A percentile compares a stretch with the other conserved stretches of the same genome.
These are phyloP conservation scores for Russula sp. DNA, from an alignment of 768 basidiomycete genomes.

Conservation along the genomic window DNA sequence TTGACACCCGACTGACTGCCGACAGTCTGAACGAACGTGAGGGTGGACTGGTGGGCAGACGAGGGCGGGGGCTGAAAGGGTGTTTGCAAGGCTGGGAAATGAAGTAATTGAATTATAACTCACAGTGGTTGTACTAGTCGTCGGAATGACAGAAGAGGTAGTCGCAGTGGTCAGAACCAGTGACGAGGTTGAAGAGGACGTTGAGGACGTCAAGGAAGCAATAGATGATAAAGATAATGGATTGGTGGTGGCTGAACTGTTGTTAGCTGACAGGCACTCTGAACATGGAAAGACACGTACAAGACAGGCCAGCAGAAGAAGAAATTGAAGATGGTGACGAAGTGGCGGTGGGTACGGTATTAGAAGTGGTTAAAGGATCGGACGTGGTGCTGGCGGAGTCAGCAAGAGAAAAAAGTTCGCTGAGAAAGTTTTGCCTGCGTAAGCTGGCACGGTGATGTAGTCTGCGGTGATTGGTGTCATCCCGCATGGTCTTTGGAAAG, in stretches of 20 bases:
- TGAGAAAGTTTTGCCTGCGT: too few species aligned
- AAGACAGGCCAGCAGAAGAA: background rate
- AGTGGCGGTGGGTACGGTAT: background rate
- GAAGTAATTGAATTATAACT: background rate
- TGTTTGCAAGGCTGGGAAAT: background rate
- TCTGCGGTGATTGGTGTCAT: background rate
- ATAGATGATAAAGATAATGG: background rate
- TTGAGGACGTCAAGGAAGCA: background rate
- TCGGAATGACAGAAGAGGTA: background rate
- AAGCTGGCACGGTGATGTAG: background rate
- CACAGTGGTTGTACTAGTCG: background rate
- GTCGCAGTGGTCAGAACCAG: background rate
- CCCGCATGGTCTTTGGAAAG: background rate
- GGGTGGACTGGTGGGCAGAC: background rate
- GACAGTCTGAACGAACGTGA: slow-evolving; percentile 4
- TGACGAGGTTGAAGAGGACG: background rate
- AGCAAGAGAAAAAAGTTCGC: background rate
- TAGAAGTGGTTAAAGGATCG: background rate
- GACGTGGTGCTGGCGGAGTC: background rate
- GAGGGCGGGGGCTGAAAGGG: background rate
- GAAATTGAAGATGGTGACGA: background rate
- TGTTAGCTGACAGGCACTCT: background rate
- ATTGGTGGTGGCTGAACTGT: background rate
- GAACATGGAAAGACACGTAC: background rate
- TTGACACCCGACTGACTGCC: background rate